These are phyloP conservation scores for Kwoniella botswanensis DNA, from an alignment of 768 basidiomycete genomes.

Conservation along the genomic window DNA sequence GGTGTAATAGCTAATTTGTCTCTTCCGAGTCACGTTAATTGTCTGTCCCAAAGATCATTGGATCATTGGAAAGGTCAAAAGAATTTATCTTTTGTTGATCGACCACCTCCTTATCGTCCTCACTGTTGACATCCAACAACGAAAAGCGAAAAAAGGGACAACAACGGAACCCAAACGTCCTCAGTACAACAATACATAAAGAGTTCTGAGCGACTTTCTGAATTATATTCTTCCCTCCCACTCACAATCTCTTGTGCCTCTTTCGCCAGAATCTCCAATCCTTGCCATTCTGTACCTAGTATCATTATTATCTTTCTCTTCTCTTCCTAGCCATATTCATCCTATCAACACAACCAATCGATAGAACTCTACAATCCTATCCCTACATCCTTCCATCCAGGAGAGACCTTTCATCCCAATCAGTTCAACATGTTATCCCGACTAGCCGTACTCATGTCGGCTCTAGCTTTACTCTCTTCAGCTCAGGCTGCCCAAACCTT, in stretches of 20 bases:
- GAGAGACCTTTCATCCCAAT: too few species aligned
- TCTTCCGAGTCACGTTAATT: slow-evolving; percentile 5
- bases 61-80: not conserved
- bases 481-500: slow-evolving; percentile 7
- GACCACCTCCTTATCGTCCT: not conserved
- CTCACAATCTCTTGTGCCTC: not conserved
- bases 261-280: not conserved
- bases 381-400: not conserved
- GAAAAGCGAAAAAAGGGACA: not conserved
- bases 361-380: too few species aligned
- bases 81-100: not conserved
- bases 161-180: not conserved
- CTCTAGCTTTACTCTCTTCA: not conserved
- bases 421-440: not conserved
- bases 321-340: not conserved
- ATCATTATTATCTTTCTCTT: not conserved
- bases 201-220: not conserved
- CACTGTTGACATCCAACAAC: not conserved
- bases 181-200: not conserved
- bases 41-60: not conserved
- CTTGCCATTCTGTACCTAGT: not conserved
- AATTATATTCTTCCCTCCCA: not conserved
- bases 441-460: not conserved
- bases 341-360: too few species aligned
- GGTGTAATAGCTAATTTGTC: not conserved